Percentiles rank a stretch among this genome's conserved stretches.
phyloP scores from a whole-genome alignment of 1,284 basidiomycete genomes.

The Ustilago hordei region DNA sequence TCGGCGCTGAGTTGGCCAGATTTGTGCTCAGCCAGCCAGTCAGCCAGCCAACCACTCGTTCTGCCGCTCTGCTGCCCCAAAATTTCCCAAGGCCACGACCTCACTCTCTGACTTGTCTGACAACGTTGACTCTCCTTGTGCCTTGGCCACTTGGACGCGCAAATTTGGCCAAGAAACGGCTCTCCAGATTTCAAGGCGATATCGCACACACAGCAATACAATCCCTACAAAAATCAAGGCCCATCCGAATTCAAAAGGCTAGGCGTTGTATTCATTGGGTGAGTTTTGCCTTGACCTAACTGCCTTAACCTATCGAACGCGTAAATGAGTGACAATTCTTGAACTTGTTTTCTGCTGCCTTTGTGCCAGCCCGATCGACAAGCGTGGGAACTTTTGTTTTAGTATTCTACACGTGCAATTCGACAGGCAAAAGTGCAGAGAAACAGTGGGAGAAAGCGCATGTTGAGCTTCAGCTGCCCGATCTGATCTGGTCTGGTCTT shows the following conservation, averaged over 20 bases:
- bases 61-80: slow-evolving; percentile 11
- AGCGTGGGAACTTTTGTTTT: slow-evolving; percentile 24
- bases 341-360: background rate
- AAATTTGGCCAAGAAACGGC: too few relatives aligned
- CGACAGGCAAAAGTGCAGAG: background rate
- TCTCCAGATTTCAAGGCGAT: too few relatives aligned
- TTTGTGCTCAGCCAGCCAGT: background rate
- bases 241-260: too few relatives aligned
- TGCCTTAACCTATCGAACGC: too few relatives aligned
- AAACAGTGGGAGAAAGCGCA: background rate
- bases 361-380: background rate
- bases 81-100: background rate
- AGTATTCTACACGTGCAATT: slow-evolving; percentile 6
- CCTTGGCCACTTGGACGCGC: too few relatives aligned
- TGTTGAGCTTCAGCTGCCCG: background rate
- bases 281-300: too few relatives aligned
- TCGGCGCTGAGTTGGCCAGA: slow-evolving; percentile 11
- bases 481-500: background rate
- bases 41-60: background rate
- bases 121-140: too few relatives aligned
- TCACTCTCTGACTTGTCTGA: background rate
- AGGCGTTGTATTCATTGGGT: too few relatives aligned
- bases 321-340: background rate
- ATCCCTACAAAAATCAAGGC: too few relatives aligned
- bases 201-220: too few relatives aligned